These are phyloP conservation scores for Penicillium taxi DNA, from an alignment of 495 filamentous ascomycete species.

Conservation along the genomic window DNA sequence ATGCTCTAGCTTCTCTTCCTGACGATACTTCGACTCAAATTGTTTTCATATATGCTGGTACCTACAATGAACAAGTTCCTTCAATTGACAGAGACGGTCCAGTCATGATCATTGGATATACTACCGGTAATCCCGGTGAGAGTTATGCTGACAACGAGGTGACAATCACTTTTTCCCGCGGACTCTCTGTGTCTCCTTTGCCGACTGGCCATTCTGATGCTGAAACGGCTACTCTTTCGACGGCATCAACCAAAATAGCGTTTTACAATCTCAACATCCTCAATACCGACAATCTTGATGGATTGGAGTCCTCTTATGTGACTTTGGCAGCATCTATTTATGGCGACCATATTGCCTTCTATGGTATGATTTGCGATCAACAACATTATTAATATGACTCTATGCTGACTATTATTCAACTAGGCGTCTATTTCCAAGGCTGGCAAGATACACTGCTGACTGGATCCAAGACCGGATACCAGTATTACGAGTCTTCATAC, in stretches of 20 bases:
- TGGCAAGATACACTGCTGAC: slow-evolving; percentile 5
- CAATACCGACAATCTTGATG: slow-evolving; percentile 11
- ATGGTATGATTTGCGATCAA: slow-evolving; percentile 1
- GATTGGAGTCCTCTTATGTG: slow-evolving; percentile 6
- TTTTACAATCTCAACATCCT: slow-evolving; percentile 12
- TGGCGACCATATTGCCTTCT: slow-evolving; percentile 5
- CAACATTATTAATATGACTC: background rate
- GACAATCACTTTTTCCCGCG: slow-evolving; percentile 10
- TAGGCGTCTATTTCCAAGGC: slow-evolving; percentile 6
- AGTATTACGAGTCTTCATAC: slow-evolving; percentile 9
- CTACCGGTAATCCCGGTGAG: slow-evolving; percentile 8
- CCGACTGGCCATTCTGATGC: slow-evolving; percentile 12
- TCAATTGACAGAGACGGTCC: slow-evolving; percentile 3
- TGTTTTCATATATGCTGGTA: slow-evolving; percentile 8
- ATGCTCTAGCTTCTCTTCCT: slow-evolving; percentile 6
- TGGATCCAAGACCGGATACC: slow-evolving; percentile 3
- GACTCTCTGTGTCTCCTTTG: slow-evolving; percentile 10
- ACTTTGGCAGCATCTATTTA: slow-evolving; percentile 7
- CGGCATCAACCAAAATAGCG: slow-evolving; percentile 8
- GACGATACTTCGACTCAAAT: slow-evolving; percentile 3
- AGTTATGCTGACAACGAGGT: slow-evolving; percentile 12
- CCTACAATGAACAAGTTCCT: slow-evolving; percentile 6
- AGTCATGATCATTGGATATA: slow-evolving; percentile 8
- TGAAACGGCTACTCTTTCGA: slow-evolving; percentile 10
- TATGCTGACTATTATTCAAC: background rate